A percentile compares a stretch with the other conserved stretches of the same genome.
Conservation (phyloP, 2,329 filamentous ascomycete genomes). For the Hymenoscyphus fraxineus region DNA sequence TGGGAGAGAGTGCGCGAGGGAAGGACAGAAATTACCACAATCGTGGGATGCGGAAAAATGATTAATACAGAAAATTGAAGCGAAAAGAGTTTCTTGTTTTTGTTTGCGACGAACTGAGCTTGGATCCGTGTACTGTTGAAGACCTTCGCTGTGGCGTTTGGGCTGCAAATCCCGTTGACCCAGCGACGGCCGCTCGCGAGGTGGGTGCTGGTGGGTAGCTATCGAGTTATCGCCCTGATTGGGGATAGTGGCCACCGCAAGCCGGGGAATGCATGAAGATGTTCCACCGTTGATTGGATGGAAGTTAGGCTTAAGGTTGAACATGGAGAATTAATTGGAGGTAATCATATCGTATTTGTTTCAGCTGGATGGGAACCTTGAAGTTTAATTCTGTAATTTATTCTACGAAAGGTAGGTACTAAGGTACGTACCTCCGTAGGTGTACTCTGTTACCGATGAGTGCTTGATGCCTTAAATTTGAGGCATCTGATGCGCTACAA, state of each 20-base stretch:
- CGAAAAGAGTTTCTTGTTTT: conserved; percentile 9
- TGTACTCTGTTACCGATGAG: too few species aligned
- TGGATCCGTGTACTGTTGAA: not conserved
- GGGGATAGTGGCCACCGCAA: not conserved
- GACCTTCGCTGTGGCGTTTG: not conserved
- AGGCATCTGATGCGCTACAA: not conserved
- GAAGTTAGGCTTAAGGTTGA: not conserved
- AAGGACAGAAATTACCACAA: not conserved
- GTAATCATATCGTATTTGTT: not conserved
- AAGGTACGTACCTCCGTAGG: too few species aligned
- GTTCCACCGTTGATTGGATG: not conserved
- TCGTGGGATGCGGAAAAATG: not conserved
- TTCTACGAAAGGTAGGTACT: too few species aligned
- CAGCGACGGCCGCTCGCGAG: not conserved
- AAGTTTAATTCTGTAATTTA: too few species aligned
- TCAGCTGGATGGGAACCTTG: not conserved
- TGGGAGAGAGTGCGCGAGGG: not conserved
- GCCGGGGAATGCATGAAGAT: not conserved
- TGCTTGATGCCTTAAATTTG: too few species aligned
- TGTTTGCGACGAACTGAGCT: not conserved
- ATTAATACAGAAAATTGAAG: conserved; percentile 25
- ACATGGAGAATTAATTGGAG: not conserved
- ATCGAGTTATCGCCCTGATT: not conserved
- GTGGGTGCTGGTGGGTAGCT: not conserved
- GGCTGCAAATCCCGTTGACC: not conserved